Base-by-base conservation (phyloP, 108 stramenopile genomes). In the Mayamaea pseudoterrestris region DNA sequence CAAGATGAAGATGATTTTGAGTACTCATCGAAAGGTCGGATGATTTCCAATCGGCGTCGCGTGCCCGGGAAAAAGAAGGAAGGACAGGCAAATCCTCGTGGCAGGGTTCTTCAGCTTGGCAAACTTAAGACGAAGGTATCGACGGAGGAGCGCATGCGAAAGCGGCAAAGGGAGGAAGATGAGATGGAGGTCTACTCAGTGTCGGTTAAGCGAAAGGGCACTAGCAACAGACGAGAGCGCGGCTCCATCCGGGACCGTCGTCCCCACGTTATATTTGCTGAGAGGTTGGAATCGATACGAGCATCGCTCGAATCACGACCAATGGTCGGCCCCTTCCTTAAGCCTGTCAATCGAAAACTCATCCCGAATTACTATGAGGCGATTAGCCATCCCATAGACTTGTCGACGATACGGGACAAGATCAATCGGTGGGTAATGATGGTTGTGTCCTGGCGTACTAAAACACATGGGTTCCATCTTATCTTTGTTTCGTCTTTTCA, bases 1-100 rank as follows among this genome's bases (percentile, higher is more conserved):
- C 80, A 80, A 65, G 90, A 92, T 26, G 84, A 83, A 42, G 83
- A 83, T 37, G 75, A 80, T 43, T 73, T 66, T 53, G 66, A 73
- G 27, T 66, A 62, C 28, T 55, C 65, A 2, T 44, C 31, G 18
- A 50, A 55, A 8, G 61, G 61, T 24, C 47, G 52, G 0, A 18
- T 37, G 44, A 9, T 14, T 27, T 55, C 39, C 3, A 31, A 48
- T 12, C 41, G 63, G 22, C 21, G 62, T 11, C 30, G 62, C 11
- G 31, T 57, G 16, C 34, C 25, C 6, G 61, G 55, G 2, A 30
- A 39, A 18, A 32, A 29, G 23, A 39, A 27, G 17, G 56, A 44
- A 12, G 50, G 36, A 55, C 35, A 53, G 57, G 48, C 12, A 35
- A 58, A 16, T 14, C 46, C 45, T 9, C 47, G 29, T 17, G 14